Percentiles rank a stretch among this genome's conserved stretches.
These are phyloP conservation scores for Trametes cinnabarina DNA, from an alignment of 768 basidiomycete species.

Conservation along the genomic window DNA sequence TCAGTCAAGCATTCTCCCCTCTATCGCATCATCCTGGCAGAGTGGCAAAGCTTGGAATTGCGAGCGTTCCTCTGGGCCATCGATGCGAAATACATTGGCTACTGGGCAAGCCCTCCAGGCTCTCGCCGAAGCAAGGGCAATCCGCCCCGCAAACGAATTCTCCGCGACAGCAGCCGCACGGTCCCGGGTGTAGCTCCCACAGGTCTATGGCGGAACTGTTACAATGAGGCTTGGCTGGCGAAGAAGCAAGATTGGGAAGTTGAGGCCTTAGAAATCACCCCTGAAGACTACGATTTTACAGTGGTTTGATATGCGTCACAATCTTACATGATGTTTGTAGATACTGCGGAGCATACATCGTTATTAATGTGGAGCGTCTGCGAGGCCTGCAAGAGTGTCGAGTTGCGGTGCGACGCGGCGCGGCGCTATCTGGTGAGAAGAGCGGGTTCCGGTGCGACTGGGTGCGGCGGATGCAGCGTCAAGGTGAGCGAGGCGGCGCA, in stretches of 20 bases:
- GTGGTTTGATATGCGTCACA: neutral
- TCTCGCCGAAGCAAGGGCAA: neutral
- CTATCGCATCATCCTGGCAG: neutral
- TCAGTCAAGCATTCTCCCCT: neutral
- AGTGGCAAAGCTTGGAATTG: neutral
- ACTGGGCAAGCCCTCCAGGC: neutral
- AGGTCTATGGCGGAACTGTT: conserved; percentile 3
- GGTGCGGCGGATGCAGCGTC: neutral
- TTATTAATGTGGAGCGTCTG: too few relatives aligned
- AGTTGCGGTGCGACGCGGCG: too few relatives aligned
- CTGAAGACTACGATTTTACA: neutral
- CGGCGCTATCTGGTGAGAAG: too few relatives aligned
- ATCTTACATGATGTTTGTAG: too few relatives aligned
- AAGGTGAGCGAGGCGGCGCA: neutral
- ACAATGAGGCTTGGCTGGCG: neutral
- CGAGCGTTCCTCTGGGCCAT: neutral
- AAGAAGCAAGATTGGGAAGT: neutral
- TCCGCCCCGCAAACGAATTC: neutral
- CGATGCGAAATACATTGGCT: neutral
- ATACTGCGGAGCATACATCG: too few relatives aligned
- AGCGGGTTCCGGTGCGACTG: too few relatives aligned
- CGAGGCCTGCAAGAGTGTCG: too few relatives aligned
- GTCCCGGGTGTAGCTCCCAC: neutral
- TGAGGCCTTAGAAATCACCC: neutral
- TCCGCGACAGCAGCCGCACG: neutral